A percentile compares a stretch with the other conserved stretches of the same genome.
These are phyloP conservation scores for Boletus fagicola DNA, from an alignment of 768 basidiomycete genomes.

Conservation along the genomic window DNA sequence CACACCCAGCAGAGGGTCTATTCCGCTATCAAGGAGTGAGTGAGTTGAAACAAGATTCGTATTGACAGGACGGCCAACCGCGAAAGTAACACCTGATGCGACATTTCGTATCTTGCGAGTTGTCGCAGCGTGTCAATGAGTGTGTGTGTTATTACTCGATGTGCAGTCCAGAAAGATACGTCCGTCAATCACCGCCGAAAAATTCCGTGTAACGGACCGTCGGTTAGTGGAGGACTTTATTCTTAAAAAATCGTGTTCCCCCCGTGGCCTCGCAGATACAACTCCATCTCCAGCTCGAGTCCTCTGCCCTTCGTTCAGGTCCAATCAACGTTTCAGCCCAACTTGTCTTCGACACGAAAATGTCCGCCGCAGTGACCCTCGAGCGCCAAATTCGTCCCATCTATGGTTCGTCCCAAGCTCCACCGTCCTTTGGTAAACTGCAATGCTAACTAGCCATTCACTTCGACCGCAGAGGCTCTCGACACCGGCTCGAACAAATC, in stretches of 20 bases:
- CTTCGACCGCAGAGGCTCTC: slow-evolving; percentile 60
- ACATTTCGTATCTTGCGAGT: slow-evolving; percentile 31
- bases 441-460: slow-evolving; percentile 3
- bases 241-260: slow-evolving; percentile 26
- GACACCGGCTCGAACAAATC: slow-evolving; percentile 87
- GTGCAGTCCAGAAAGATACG: background rate
- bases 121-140: background rate
- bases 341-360: slow-evolving; percentile 22
- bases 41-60: background rate
- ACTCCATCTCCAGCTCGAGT: background rate
- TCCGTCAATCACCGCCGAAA: slow-evolving; percentile 22
- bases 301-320: slow-evolving; percentile 5
- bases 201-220: slow-evolving; percentile 27
- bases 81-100: slow-evolving; percentile 40
- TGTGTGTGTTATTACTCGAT: background rate
- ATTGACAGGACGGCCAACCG: slow-evolving; percentile 25
- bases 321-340: background rate
- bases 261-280: slow-evolving; percentile 5
- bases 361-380: slow-evolving; percentile 54
- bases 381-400: slow-evolving; percentile 85
- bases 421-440: background rate
- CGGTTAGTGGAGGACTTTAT: slow-evolving; percentile 21
- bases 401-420: slow-evolving; percentile 55
- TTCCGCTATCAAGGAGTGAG: slow-evolving; percentile 39
- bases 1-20: slow-evolving; percentile 73